Evolutionary conservation across 75 land plant species (phyloP).

Genomic region (Sequoiadendron giganteum): DNA sequence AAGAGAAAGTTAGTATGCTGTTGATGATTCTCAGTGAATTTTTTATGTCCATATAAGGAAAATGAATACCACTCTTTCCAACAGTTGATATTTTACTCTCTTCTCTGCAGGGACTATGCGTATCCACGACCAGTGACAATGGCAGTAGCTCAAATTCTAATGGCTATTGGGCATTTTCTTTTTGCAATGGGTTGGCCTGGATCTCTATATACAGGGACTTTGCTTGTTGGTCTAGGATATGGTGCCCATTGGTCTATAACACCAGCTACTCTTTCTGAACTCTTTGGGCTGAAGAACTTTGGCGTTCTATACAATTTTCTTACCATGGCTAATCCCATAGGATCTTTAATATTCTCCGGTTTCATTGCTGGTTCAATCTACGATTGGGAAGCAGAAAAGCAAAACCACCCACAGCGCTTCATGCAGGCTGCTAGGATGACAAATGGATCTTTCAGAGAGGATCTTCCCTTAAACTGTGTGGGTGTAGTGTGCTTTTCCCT

Average conservation of each 20-base stretch:
- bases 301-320: conserved; percentile 75
- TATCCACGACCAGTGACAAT: conserved; percentile 31
- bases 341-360: conserved; percentile 76
- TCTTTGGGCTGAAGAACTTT: conserved; percentile 79
- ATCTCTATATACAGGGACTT: conserved; percentile 59
- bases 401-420: conserved; percentile 17
- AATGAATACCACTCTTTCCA: background rate
- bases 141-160: conserved; percentile 62
- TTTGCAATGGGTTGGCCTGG: conserved; percentile 71
- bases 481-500: conserved; percentile 77
- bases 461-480: conserved; percentile 54
- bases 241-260: conserved; percentile 67
- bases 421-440: conserved; percentile 6
- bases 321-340: conserved; percentile 66
- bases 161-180: conserved; percentile 63
- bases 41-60: background rate
- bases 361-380: conserved; percentile 73
- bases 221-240: conserved; percentile 70
- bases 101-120: conserved; percentile 43
- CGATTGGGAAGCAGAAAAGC: conserved; percentile 84
- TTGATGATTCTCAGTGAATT: background rate
- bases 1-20: background rate
- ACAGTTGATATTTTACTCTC: background rate
- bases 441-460: conserved; percentile 16
- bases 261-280: conserved; percentile 71